These are phyloP conservation scores for Heimioporus retisporus DNA, from an alignment of 1,284 basidiomycete genomes.

Conservation along the genomic window DNA sequence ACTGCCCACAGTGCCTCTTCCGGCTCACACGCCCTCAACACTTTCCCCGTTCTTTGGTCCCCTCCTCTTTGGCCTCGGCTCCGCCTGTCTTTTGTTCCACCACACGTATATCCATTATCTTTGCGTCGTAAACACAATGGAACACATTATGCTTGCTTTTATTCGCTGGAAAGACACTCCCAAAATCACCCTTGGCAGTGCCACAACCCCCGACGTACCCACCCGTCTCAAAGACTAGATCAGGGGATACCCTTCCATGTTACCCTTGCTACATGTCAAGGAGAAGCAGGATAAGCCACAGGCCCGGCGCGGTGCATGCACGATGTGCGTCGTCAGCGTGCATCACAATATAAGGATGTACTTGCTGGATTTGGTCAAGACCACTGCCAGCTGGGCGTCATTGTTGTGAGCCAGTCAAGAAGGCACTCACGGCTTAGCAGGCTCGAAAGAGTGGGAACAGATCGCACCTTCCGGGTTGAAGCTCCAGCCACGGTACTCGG, in stretches of 20 bases:
- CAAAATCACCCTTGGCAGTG: conserved; percentile 53
- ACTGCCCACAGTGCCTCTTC: conserved; percentile 84
- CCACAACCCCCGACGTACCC: conserved; percentile 74
- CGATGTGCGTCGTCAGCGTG: conserved; percentile 77
- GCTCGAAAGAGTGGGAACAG: conserved; percentile 79
- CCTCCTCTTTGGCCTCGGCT: conserved; percentile 83
- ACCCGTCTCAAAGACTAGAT: conserved; percentile 88
- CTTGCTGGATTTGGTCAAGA: conserved; percentile 81
- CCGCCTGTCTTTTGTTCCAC: conserved; percentile 73
- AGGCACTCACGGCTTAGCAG: conserved; percentile 55
- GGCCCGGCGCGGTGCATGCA: conserved; percentile 79
- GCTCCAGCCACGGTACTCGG: conserved; percentile 68
- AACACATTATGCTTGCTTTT: conserved; percentile 89
- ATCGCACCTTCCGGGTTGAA: conserved; percentile 70
- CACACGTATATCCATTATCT: conserved; percentile 86
- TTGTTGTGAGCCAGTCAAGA: conserved; percentile 43
- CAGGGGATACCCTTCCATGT: conserved; percentile 81
- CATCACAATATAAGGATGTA: conserved; percentile 86
- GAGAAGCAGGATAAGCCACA: conserved; percentile 57
- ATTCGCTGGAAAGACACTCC: conserved; percentile 82
- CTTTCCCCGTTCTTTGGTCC: conserved; percentile 92
- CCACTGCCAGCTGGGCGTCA: conserved; percentile 76
- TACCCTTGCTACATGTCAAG: conserved; percentile 52
- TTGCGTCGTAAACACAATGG: conserved; percentile 84
- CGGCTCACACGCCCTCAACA: conserved; percentile 84